Percentiles rank a stretch among this genome's conserved stretches.
Evolutionary conservation across 768 basidiomycete species (phyloP).

Genomic region (Kwoniella pini): DNA sequence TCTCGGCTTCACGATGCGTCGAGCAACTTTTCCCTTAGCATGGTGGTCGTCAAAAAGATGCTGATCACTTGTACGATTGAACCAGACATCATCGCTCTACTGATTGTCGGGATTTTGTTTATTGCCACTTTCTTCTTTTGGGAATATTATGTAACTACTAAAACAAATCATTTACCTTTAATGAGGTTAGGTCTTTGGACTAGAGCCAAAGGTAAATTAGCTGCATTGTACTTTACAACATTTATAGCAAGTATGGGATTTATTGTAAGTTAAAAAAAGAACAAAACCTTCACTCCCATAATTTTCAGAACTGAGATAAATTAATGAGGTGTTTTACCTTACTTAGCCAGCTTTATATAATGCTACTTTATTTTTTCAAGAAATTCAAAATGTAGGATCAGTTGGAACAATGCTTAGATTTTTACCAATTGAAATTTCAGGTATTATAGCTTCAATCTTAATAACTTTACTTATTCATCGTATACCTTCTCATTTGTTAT

Average conservation of each 20-base stretch:
- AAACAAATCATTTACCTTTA: slow-evolving; percentile 41
- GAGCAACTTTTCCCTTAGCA: no score
- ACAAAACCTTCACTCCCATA: no score
- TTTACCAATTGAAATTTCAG: slow-evolving; percentile 39
- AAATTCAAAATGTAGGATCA: slow-evolving; percentile 12
- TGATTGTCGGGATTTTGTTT: slow-evolving; percentile 65
- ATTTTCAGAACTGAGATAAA: no score
- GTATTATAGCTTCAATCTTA: slow-evolving; percentile 33
- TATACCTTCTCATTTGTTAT: slow-evolving; percentile 46
- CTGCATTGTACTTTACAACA: slow-evolving; percentile 42
- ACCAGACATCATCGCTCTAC: slow-evolving; percentile 73
- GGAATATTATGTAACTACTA: slow-evolving; percentile 65
- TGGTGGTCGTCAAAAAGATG: no score
- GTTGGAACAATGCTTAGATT: slow-evolving; percentile 26
- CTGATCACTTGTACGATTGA: no score
- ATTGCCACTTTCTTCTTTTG: slow-evolving; percentile 65
- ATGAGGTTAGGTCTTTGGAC: slow-evolving; percentile 51
- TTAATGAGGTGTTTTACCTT: neutral
- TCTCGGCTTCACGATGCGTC: no score
- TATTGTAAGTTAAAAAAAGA: slow-evolving; percentile 25
- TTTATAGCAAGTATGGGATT: slow-evolving; percentile 46
- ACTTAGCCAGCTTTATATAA: slow-evolving; percentile 16
- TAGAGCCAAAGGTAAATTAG: slow-evolving; percentile 42
- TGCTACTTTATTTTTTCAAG: slow-evolving; percentile 21
- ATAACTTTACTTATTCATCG: slow-evolving; percentile 41